Evolutionary conservation across 164 flowering plant genomes (phyloP).

Genomic region (Piper longum): DNA sequence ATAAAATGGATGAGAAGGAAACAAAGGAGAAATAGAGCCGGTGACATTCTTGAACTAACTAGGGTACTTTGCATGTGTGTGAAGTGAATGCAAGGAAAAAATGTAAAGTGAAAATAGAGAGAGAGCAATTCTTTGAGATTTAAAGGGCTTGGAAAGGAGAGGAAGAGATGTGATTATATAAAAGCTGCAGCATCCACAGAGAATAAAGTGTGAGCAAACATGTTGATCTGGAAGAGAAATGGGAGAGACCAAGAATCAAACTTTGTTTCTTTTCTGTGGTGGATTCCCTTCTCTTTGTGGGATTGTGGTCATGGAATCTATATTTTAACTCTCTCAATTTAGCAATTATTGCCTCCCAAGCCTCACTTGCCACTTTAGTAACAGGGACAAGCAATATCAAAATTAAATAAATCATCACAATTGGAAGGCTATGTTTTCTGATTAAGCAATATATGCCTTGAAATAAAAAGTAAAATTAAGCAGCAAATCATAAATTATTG

Average conservation of each 20-base stretch:
- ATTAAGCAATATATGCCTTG: too few relatives aligned
- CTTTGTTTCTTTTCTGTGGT: too few relatives aligned
- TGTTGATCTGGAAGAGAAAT: too few relatives aligned
- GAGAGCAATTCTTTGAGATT: neutral
- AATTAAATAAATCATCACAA: neutral
- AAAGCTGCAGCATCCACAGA: neutral
- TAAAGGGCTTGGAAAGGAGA: neutral
- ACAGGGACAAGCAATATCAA: neutral
- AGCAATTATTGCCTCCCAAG: neutral
- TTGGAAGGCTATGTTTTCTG: neutral
- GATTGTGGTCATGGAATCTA: too few relatives aligned
- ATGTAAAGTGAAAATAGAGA: neutral
- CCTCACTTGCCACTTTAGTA: neutral
- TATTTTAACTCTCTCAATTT: too few relatives aligned
- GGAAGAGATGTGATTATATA: neutral
- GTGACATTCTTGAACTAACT: neutral
- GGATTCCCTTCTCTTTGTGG: too few relatives aligned
- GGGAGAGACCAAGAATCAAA: too few relatives aligned
- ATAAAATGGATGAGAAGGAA: slow-evolving; percentile 1
- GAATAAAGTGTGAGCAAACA: neutral
- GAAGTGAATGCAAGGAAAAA: too few relatives aligned
- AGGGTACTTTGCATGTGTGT: slow-evolving; percentile 3
- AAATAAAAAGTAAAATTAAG: too few relatives aligned
- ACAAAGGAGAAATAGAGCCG: neutral
- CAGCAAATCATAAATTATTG: too few relatives aligned